A percentile compares a stretch with the other conserved stretches of the same genome.
Conservation (phyloP, 116 monocot species). For the Dioscorea cayenensis region DNA sequence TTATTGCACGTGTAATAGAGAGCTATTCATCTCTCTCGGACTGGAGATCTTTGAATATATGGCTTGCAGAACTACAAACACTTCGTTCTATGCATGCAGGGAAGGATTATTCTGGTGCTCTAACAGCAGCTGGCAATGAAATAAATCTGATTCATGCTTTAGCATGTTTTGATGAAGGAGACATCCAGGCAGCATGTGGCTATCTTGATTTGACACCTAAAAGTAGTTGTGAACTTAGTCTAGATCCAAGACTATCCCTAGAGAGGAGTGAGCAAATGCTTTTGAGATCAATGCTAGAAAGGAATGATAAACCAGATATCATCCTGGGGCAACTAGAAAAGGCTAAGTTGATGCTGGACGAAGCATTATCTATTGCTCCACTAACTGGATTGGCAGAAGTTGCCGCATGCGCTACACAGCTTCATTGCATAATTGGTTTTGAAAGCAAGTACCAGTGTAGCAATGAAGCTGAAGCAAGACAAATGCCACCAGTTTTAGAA, state of each 20-base stretch:
- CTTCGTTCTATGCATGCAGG: constrained; percentile 88
- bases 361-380: constrained; percentile 69
- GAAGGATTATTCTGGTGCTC: constrained; percentile 84
- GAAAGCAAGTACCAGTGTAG: constrained; percentile 41
- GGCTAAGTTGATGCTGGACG: constrained; percentile 73
- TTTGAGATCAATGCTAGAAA: constrained; percentile 79
- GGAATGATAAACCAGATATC: constrained; percentile 25
- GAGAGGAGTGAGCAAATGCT: constrained; percentile 98
- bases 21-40: constrained; percentile 77
- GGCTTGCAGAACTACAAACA: constrained; percentile 77
- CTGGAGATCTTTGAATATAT: constrained; percentile 89
- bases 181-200: constrained; percentile 58
- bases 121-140: constrained; percentile 93
- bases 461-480: constrained; percentile 15
- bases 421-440: constrained; percentile 74
- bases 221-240: constrained; percentile 73
- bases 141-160: constrained; percentile 89
- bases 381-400: constrained; percentile 68
- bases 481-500: constrained; percentile 23
- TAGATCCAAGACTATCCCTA: constrained; percentile 80
- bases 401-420: constrained; percentile 56
- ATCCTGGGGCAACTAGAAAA: constrained; percentile 48
- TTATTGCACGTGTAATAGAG: constrained; percentile 80
- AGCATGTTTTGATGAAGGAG: constrained; percentile 85
- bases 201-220: constrained; percentile 97